Evolutionary conservation across 768 basidiomycete genomes (phyloP), one percentile per base, ranked within the genome.

Genomic region (Macrocybe gigantea): DNA sequence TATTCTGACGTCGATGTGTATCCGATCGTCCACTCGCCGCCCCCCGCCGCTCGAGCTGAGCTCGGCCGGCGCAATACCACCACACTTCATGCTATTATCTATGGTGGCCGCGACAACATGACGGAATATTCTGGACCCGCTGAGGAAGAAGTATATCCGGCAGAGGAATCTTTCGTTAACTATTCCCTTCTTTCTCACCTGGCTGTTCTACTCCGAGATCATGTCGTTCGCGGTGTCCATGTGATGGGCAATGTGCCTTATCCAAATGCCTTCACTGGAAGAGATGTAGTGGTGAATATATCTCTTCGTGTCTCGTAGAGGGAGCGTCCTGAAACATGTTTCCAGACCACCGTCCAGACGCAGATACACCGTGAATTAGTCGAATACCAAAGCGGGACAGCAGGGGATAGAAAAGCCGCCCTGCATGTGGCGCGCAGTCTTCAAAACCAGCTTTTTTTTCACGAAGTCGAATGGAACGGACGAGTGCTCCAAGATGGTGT

Each of bases 211-310:
- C 64, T 98, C 45, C 79, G 85, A 39, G 93, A 96, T 66, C 86
- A 87, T 57, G 92, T 98, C 1, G 88, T 88, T 5, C 77, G 91
- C 43, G 86, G 86, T 4, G 83, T 81, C 4, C 94, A 96, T 56
- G 88, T 93, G 41, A 96, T 96, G 68, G 91, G 91, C n/a, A 89
- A 91, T 48, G 88, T 97, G 30, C 88, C 90, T 1, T 95, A 95
- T 63, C 86, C 85, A 3, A 74, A 82, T 5, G 88, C 90, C 31
- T 98, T 98, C 58, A 97, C 95, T 5, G 95, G 94, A 7, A 91
- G 88, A 56, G 93, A 97, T 62, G 81, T 93, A 33, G 91, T 96
- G 49, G 87, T 92, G 67, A 56, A 90, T 80, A 6, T 11, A 29
- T 12, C 11, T 37, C 10, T 38, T 45, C 46, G 37, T 10, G 33